phyloP scores from a whole-genome alignment of 495 filamentous ascomycete species.

The Neurospora sp. region DNA sequence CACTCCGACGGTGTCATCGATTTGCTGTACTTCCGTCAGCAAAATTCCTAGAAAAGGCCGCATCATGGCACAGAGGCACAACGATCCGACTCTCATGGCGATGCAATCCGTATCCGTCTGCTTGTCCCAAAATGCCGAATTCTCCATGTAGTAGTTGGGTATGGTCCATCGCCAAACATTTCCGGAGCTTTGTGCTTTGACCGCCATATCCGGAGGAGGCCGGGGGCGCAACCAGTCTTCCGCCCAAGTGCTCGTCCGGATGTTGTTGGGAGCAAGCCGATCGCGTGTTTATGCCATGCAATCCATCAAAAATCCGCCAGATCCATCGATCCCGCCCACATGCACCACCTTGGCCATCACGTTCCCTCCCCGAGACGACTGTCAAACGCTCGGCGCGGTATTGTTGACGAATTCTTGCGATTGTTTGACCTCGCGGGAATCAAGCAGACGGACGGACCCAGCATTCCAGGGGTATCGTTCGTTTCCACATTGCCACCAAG shows the following conservation, averaged over 20 bases:
- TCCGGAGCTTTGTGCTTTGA: neutral
- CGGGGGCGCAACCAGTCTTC: neutral
- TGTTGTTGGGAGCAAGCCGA: neutral
- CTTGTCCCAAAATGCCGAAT: neutral
- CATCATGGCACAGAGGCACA: neutral
- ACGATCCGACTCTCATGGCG: neutral
- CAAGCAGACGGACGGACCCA: neutral
- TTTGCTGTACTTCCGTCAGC: conserved; percentile 57
- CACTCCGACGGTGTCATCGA: conserved; percentile 82
- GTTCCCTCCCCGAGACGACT: neutral
- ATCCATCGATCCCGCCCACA: neutral
- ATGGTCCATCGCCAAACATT: neutral
- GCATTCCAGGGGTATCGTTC: neutral
- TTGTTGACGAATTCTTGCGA: neutral
- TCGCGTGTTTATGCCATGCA: neutral
- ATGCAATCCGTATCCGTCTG: neutral
- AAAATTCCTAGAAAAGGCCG: neutral
- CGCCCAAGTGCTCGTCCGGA: neutral
- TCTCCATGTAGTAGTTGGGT: neutral
- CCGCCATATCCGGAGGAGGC: neutral
- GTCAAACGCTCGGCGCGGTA: neutral
- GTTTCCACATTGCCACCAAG: neutral
- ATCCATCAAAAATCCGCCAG: neutral
- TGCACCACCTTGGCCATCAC: neutral
- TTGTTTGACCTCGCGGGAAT: neutral